Evolutionary conservation across 2,329 filamentous ascomycete genomes (phyloP).

Genomic region (Tolypocladium album): DNA sequence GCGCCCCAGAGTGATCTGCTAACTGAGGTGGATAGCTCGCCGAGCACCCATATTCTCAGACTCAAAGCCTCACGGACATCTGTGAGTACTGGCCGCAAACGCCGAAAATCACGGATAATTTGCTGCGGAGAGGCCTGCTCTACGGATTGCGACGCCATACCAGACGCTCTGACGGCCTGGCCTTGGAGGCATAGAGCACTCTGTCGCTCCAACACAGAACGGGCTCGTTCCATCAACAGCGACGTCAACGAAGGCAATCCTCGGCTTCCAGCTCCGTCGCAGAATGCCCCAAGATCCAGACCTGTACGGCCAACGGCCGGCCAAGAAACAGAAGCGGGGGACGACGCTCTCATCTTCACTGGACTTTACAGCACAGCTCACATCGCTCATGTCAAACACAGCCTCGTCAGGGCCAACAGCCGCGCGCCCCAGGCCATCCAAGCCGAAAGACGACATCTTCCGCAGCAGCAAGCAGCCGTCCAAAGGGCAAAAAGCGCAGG

Average conservation of each 20-base stretch:
- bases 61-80: not conserved
- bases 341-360: slow-evolving; percentile 63
- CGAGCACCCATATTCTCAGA: not conserved
- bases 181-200: not conserved
- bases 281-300: slow-evolving; percentile 54
- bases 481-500: slow-evolving; percentile 10
- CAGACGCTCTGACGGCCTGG: not conserved
- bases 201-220: not conserved
- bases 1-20: not conserved
- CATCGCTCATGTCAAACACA: slow-evolving; percentile 59
- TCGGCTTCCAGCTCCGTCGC: not conserved
- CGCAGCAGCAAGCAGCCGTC: slow-evolving; percentile 13
- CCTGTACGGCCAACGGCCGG: slow-evolving; percentile 66
- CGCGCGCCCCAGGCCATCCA: slow-evolving; percentile 34
- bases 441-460: slow-evolving; percentile 36
- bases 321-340: slow-evolving; percentile 59
- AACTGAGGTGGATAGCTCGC: not conserved
- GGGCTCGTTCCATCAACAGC: not conserved
- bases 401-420: slow-evolving; percentile 29
- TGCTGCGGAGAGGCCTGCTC: not conserved
- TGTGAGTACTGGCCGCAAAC: not conserved
- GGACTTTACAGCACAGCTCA: slow-evolving; percentile 81
- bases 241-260: not conserved
- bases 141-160: not conserved
- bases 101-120: not conserved